Evolutionary conservation across 164 flowering plant genomes (phyloP), one percentile per base, ranked within the genome.

Genomic region (Taxillus chinensis): DNA sequence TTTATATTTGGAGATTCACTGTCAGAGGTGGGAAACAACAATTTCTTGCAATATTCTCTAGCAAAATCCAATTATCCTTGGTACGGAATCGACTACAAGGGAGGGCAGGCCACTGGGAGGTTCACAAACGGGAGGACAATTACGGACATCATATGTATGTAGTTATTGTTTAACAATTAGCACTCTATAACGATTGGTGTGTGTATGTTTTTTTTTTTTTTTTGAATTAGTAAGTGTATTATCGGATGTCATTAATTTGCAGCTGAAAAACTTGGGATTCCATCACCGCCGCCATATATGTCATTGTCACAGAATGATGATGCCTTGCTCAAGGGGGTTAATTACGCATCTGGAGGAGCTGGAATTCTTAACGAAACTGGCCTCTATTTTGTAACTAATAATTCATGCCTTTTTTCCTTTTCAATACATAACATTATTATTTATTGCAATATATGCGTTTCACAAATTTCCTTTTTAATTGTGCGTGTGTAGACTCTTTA

Each of bases 331-430:
- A 68, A 75, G 46, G 97, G 97, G 11, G 88, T 86, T 3, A 91
- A 86, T 54, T 88, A 81, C 73, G 97, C 97, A 3, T 91, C 97
- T 3, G 97, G 97, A 17, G 97, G 97, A 60, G 96, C 95, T 27
- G 97, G 97, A 52, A 88, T 91, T 65, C 86, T 88, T 60, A 88
- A 86, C 55, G 96, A 91, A 2, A 91, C 95, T 0, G 92, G 90
- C 41, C 65, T 75, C 12, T 83, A 84, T 46, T 90, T 87, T 67
- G 95, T 90, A 83, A 70, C 43, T 27, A 27, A 27, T 27, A 27
- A 27, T 27, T 27, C 27, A 4, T 39, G 17, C 13, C 1, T 45
- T 37, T 39, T 16, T 5, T 39, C 41, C 4, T 11, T 48, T 48
- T 48, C 10, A 48, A 11, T 4, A 48, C 12, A 48, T 11, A 48